These are phyloP conservation scores for Phytophthora pinifolia DNA, from an alignment of 352 stramenopile genomes.

Conservation along the genomic window DNA sequence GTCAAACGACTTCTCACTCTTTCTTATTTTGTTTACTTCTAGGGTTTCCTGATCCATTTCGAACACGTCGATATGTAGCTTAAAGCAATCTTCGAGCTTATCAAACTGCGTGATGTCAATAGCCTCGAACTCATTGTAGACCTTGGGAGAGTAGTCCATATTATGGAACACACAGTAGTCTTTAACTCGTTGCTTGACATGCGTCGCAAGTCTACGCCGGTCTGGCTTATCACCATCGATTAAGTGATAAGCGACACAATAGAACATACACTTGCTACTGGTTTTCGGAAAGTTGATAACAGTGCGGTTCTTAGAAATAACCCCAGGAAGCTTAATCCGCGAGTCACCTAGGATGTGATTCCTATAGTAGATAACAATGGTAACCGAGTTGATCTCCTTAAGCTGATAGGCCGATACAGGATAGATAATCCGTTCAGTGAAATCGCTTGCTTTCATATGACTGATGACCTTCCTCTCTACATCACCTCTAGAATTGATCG, in stretches of 20 bases:
- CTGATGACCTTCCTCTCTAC: constrained; percentile 3
- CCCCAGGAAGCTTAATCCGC: neutral
- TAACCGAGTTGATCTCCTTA: too few relatives aligned
- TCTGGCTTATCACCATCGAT: neutral
- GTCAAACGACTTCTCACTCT: neutral
- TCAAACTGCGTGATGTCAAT: constrained; percentile 20
- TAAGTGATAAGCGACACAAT: constrained; percentile 18
- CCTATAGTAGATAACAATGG: neutral
- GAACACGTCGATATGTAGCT: constrained; percentile 11
- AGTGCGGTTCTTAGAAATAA: constrained; percentile 5
- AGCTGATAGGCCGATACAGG: too few relatives aligned
- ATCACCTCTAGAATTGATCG: constrained; percentile 10
- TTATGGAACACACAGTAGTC: neutral
- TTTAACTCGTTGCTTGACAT: neutral
- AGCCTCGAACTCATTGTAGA: constrained; percentile 7
- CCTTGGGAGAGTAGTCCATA: neutral
- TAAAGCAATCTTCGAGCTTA: constrained; percentile 16
- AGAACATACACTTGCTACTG: constrained; percentile 12
- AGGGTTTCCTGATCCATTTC: constrained; percentile 2
- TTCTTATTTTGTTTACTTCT: neutral
- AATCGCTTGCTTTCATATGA: constrained; percentile 3
- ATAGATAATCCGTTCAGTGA: too few relatives aligned
- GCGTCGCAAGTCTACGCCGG: neutral
- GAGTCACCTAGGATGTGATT: neutral
- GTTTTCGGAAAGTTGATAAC: constrained; percentile 19